phyloP scores from a whole-genome alignment of 306 rosid species.

The Pueraria montana region DNA sequence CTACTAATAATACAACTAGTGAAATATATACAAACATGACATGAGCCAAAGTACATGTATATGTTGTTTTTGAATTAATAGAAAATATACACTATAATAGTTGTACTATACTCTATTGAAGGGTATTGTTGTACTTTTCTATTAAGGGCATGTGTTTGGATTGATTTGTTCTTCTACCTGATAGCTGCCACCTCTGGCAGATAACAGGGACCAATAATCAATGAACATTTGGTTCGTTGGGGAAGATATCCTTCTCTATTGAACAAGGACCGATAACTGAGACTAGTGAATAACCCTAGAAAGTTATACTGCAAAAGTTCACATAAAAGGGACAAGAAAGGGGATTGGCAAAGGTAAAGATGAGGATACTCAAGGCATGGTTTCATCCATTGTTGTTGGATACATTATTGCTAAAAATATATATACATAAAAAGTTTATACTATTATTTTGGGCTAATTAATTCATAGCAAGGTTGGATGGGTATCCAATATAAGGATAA shows the following conservation, averaged over 20 bases:
- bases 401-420: neutral
- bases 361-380: neutral
- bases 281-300: neutral
- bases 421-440: neutral
- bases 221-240: slow-evolving; percentile 20
- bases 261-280: slow-evolving; percentile 8
- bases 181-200: slow-evolving; percentile 31
- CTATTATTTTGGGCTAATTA: neutral
- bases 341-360: neutral
- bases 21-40: neutral
- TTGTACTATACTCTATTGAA: neutral
- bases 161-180: neutral
- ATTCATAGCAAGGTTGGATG: neutral
- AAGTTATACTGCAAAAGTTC: neutral
- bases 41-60: neutral
- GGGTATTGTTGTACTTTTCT: neutral
- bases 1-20: neutral
- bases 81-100: neutral
- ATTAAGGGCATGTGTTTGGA: neutral
- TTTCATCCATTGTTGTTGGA: neutral
- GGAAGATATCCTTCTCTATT: neutral
- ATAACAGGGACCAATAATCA: slow-evolving; percentile 13
- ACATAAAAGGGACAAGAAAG: neutral
- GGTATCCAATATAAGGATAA: neutral
- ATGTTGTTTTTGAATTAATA: neutral